Base-by-base conservation (phyloP, 2,329 filamentous ascomycete species). In the Triangularia setosa region DNA sequence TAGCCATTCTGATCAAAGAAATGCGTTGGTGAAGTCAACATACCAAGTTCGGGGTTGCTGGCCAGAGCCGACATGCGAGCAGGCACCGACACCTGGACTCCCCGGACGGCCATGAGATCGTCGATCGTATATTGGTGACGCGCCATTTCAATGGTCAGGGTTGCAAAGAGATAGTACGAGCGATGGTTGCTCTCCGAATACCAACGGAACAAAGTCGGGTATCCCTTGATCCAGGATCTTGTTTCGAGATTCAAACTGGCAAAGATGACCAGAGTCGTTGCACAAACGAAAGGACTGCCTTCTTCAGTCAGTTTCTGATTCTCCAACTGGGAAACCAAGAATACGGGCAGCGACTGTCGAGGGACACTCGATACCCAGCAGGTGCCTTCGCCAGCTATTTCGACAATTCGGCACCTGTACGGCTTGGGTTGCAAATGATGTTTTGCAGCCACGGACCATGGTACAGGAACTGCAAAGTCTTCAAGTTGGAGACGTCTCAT, bases 51-150 rank as follows among this genome's bases (percentile, higher is more conserved):
- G 3, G 71, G 65, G 62, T 82, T 70, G 2, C 33, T 25, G n/a
- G 65, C 57, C 27, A 69, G 56, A 6, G 59, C 35, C 27, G 60
- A 27, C n/a, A 67, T 24, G 1, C 54, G 61, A n/a, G 24, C 62
- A 14, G 58, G 61, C 11, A 33, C 58, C 11, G 53, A n/a, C 14
- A 40, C 28, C 28, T 48, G 33, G 9, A n/a, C 55, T 7, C 48
- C 55, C 11, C 76, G 75, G 44, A 83, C 73, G 63, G 72, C 75
- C 54, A 83, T 72, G n/a, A 84, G 75, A 71, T 84, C 80, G 35
- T 73, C 71, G 59, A 79, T 72, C 8, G 75, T 77, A 68, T 84
- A 84, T 11, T 70, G 77, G 53, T 74, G 75, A 12, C 76, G 74
- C 61, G 74, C 73, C 82, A 84, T 84, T 61, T 72, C 72, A 71